Evolutionary conservation across 768 basidiomycete genomes (phyloP).

Genomic region (Lactifluus volemus): DNA sequence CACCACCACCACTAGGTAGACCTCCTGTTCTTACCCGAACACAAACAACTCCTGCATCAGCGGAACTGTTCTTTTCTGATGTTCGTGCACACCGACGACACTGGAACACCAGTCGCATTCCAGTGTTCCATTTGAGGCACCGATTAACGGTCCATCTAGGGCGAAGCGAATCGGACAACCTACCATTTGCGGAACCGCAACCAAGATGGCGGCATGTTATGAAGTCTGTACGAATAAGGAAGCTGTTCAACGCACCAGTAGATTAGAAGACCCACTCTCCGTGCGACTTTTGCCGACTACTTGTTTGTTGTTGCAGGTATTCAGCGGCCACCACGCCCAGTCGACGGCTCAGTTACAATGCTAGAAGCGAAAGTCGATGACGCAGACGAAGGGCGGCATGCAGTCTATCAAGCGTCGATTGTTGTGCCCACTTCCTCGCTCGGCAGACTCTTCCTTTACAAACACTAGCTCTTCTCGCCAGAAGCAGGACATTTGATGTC

Average conservation of each 20-base stretch:
- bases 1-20: not conserved
- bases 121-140: too few relatives aligned
- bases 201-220: conserved; percentile 80
- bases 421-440: conserved; percentile 6
- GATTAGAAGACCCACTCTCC: conserved; percentile 18
- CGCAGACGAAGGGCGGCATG: not conserved
- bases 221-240: conserved; percentile 58
- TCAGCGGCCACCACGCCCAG: conserved; percentile 8
- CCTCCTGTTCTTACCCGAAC: conserved; percentile 10
- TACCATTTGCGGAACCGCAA: conserved; percentile 59
- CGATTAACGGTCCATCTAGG: conserved; percentile 45
- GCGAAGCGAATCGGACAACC: conserved; percentile 47
- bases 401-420: conserved; percentile 8
- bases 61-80: conserved; percentile 38
- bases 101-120: conserved; percentile 45
- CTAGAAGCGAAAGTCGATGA: conserved; percentile 11
- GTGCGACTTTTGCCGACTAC: not conserved
- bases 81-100: conserved; percentile 65
- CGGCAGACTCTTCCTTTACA: not conserved
- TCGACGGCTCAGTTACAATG: not conserved
- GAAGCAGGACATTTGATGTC: conserved; percentile 1
- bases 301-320: conserved; percentile 4
- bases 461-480: conserved; percentile 9
- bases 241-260: conserved; percentile 36
- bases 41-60: conserved; percentile 23